Conservation (phyloP, 495 filamentous ascomycete genomes). For the Penicillium bialowiezense region DNA sequence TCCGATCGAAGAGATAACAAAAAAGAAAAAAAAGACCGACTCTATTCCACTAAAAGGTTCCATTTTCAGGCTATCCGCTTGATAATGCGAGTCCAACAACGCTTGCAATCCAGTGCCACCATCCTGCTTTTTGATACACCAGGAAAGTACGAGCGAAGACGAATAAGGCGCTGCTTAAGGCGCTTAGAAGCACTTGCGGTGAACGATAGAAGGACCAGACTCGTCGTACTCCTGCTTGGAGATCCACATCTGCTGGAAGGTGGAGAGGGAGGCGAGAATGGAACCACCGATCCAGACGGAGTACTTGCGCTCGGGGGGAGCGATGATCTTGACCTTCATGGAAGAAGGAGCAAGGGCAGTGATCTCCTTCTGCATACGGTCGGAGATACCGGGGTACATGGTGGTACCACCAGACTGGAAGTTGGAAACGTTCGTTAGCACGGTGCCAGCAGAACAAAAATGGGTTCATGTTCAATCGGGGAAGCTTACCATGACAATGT, state of each 20-base stretch:
- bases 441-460: neutral
- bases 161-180: constrained; percentile 30
- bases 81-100: constrained; percentile 48
- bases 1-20: constrained; percentile 9
- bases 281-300: constrained; percentile 99
- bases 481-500: constrained; percentile 95
- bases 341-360: constrained; percentile 97
- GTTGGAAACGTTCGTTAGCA: constrained; percentile 6
- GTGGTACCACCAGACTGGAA: constrained; percentile 94
- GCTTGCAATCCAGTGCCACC: constrained; percentile 41
- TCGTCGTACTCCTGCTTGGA: constrained; percentile 99
- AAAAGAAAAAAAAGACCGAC: constrained; percentile 31
- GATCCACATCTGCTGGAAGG: constrained; percentile 99
- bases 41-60: constrained; percentile 51
- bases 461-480: neutral
- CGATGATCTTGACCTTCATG: constrained; percentile 80
- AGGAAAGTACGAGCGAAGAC: constrained; percentile 48
- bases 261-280: constrained; percentile 97
- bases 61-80: constrained; percentile 49
- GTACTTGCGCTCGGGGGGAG: constrained; percentile 75
- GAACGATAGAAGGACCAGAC: constrained; percentile 97
- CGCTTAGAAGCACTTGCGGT: constrained; percentile 99
- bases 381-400: constrained; percentile 99
- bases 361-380: constrained; percentile 99
- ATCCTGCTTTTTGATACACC: constrained; percentile 50